Evolutionary conservation across 305 asterid genomes (phyloP).

Genomic region (Fraxinus latifolia): DNA sequence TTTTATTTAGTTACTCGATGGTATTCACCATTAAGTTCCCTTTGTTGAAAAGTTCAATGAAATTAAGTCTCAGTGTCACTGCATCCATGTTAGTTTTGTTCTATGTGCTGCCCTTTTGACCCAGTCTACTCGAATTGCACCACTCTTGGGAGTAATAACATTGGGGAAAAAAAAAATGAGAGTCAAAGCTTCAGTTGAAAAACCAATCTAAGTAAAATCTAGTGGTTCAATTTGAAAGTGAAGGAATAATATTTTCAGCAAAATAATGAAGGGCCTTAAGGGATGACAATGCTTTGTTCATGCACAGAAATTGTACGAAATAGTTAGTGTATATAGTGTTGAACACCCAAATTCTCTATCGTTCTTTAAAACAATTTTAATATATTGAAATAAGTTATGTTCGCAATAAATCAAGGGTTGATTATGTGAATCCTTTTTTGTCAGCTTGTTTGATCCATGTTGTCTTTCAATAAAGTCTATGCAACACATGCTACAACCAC

Average conservation of each 20-base stretch:
- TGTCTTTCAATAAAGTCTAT: background rate
- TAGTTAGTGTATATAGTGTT: background rate
- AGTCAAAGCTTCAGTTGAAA: background rate
- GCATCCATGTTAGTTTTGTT: background rate
- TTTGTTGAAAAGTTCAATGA: background rate
- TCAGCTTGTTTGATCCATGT: background rate
- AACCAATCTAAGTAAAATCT: background rate
- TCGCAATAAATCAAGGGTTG: background rate
- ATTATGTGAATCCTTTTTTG: background rate
- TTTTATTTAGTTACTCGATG: background rate
- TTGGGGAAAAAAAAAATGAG: background rate
- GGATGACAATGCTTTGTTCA: background rate
- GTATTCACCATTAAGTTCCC: background rate
- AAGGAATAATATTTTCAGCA: background rate
- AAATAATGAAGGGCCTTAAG: background rate
- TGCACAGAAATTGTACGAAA: background rate
- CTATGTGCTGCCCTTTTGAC: background rate
- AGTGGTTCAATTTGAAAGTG: background rate
- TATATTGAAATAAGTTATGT: background rate
- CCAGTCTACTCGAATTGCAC: background rate
- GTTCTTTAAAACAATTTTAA: no score
- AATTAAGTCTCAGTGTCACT: background rate
- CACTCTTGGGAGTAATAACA: background rate
- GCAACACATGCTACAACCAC: background rate
- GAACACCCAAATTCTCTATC: background rate